Conservation (phyloP, 2,329 filamentous ascomycete genomes). For the Fusarium pininemorale region DNA sequence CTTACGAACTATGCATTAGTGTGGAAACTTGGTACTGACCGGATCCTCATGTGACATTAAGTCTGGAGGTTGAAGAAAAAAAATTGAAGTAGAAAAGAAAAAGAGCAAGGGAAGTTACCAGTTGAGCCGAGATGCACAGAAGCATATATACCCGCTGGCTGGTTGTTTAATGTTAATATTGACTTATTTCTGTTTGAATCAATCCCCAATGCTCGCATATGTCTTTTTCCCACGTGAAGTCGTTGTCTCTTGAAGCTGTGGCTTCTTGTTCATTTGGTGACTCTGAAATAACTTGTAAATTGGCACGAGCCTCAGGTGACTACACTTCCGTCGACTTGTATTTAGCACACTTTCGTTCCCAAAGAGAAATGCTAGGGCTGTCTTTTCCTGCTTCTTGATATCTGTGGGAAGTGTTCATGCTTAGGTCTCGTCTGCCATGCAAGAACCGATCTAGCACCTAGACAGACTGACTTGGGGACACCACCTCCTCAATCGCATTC, state of each 20-base stretch:
- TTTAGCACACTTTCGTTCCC: not conserved
- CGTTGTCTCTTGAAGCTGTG: not conserved
- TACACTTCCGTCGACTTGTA: not conserved
- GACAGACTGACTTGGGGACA: not conserved
- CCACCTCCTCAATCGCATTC: not conserved
- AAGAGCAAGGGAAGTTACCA: conserved; percentile 38
- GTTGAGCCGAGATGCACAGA: conserved; percentile 43
- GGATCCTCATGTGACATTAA: conserved; percentile 22
- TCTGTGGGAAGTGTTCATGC: not conserved
- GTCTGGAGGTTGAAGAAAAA: conserved; percentile 31
- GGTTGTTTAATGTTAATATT: conserved; percentile 49
- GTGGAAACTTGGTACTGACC: conserved; percentile 38
- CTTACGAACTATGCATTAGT: conserved; percentile 58
- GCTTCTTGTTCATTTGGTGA: not conserved
- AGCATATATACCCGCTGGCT: conserved; percentile 46
- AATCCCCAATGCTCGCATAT: conserved; percentile 14
- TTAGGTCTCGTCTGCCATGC: not conserved
- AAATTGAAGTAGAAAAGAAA: conserved; percentile 31
- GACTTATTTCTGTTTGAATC: conserved; percentile 36
- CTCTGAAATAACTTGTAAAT: not conserved
- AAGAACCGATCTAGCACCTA: not conserved
- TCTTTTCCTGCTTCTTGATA: not conserved
- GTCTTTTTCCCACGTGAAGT: not conserved
- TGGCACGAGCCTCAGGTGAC: too few relatives aligned
- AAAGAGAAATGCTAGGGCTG: not conserved